These are phyloP conservation scores for Thielaviopsis ethacetica DNA, from an alignment of 2,329 filamentous ascomycete species.

Conservation along the genomic window DNA sequence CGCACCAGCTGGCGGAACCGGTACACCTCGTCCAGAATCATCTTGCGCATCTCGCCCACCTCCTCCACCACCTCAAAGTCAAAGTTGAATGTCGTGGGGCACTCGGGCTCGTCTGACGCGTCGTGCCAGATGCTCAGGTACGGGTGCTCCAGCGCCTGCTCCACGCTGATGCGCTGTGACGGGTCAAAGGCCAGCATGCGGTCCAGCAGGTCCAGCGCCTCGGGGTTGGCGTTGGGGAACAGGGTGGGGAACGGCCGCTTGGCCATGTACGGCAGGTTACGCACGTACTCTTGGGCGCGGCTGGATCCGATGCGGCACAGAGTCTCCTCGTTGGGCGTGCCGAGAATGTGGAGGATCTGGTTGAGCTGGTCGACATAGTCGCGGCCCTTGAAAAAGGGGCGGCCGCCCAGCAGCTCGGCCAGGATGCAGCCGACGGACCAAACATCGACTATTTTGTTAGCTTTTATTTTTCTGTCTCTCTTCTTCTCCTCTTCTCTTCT, in stretches of 20 bases:
- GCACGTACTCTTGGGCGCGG: constrained; percentile 93
- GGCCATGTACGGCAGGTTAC: constrained; percentile 86
- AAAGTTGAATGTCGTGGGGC: constrained; percentile 92
- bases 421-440: constrained; percentile 99
- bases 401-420: constrained; percentile 84
- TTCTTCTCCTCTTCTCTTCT: too few relatives aligned
- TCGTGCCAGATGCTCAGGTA: constrained; percentile 99
- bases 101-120: constrained; percentile 83
- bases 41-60: constrained; percentile 83
- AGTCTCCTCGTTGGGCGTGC: constrained; percentile 90
- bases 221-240: constrained; percentile 89
- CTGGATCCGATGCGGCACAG: constrained; percentile 86
- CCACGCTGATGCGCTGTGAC: constrained; percentile 79
- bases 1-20: constrained; percentile 57
- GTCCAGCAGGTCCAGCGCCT: constrained; percentile 87
- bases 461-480: too few relatives aligned
- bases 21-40: constrained; percentile 91
- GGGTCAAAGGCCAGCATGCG: constrained; percentile 97
- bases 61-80: constrained; percentile 97
- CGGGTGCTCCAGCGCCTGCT: constrained; percentile 87
- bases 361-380: constrained; percentile 99
- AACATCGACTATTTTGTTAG: constrained; percentile 60
- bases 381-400: constrained; percentile 97
- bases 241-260: constrained; percentile 80
- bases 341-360: constrained; percentile 95